These are phyloP conservation scores for Arbutus unedo DNA, from an alignment of 148 eudicot genomes.

Conservation along the genomic window DNA sequence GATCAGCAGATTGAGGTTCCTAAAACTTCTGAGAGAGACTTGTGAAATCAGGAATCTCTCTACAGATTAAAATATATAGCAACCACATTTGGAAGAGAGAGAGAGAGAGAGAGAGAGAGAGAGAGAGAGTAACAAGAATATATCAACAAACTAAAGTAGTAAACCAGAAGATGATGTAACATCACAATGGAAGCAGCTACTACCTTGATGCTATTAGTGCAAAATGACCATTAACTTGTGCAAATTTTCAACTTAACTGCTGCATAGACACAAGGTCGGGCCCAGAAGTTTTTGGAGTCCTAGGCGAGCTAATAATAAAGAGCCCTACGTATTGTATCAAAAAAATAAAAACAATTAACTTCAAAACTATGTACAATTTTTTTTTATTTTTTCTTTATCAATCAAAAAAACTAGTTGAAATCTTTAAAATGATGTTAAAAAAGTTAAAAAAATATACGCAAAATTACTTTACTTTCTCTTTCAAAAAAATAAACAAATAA, in stretches of 20 bases:
- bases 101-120: neutral
- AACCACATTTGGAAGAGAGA: neutral
- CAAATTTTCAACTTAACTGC: conserved; percentile 1
- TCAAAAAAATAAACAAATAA: too few relatives aligned
- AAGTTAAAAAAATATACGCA: too few relatives aligned
- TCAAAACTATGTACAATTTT: too few relatives aligned
- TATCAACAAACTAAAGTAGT: conserved; percentile 6
- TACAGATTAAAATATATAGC: neutral
- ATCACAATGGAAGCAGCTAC: neutral
- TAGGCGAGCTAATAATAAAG: too few relatives aligned
- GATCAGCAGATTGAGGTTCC: neutral
- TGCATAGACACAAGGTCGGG: too few relatives aligned
- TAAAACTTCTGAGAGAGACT: neutral
- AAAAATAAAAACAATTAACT: too few relatives aligned
- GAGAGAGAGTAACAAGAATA: neutral
- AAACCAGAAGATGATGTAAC: neutral
- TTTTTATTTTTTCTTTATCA: too few relatives aligned
- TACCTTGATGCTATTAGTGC: neutral
- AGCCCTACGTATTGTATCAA: too few relatives aligned
- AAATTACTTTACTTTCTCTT: too few relatives aligned
- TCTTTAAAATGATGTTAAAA: too few relatives aligned
- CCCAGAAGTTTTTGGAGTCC: too few relatives aligned
- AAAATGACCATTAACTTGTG: neutral
- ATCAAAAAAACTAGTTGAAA: too few relatives aligned
- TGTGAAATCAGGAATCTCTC: neutral